Percentiles rank a stretch among this genome's conserved stretches.
phyloP scores from a whole-genome alignment of 1,284 basidiomycete species.

The Rhodotorula sp. region DNA sequence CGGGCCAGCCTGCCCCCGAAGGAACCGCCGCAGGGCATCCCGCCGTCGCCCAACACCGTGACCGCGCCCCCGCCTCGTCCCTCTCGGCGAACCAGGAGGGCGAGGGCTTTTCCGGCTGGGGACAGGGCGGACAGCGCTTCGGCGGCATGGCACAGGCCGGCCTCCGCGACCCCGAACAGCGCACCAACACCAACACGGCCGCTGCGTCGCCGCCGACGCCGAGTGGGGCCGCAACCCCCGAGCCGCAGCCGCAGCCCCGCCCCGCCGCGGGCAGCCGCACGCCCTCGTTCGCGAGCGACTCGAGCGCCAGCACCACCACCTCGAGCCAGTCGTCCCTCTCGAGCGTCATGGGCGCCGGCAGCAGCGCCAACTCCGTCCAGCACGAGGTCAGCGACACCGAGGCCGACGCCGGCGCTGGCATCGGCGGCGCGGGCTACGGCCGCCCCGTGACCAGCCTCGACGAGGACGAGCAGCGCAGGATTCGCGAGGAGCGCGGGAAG shows the following conservation, averaged over 20 bases:
- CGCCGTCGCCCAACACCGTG: not conserved
- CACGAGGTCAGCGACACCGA: not conserved
- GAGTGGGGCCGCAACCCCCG: no score
- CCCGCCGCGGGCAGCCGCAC: not conserved
- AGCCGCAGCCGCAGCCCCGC: no score
- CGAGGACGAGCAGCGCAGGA: not conserved
- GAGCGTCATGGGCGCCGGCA: not conserved
- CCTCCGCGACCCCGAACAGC: slow-evolving; percentile 3
- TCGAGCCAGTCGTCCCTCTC: not conserved
- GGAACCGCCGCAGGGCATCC: not conserved
- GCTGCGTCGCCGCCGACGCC: not conserved
- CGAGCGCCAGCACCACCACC: not conserved
- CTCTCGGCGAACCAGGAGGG: not conserved
- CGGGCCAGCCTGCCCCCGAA: not conserved
- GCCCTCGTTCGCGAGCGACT: not conserved
- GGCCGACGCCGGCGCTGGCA: slow-evolving; percentile 8
- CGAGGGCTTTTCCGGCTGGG: slow-evolving; percentile 18
- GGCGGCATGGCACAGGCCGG: slow-evolving; percentile 33
- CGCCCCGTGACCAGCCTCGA: not conserved
- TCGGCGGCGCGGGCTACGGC: slow-evolving; percentile 17
- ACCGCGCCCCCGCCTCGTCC: not conserved
- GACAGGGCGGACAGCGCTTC: slow-evolving; percentile 22
- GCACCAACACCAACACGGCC: not conserved
- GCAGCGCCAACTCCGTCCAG: not conserved
- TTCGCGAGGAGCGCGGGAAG: not conserved